Base-by-base conservation (phyloP, 139 green algal species). In the Coelastrella sp. region DNA sequence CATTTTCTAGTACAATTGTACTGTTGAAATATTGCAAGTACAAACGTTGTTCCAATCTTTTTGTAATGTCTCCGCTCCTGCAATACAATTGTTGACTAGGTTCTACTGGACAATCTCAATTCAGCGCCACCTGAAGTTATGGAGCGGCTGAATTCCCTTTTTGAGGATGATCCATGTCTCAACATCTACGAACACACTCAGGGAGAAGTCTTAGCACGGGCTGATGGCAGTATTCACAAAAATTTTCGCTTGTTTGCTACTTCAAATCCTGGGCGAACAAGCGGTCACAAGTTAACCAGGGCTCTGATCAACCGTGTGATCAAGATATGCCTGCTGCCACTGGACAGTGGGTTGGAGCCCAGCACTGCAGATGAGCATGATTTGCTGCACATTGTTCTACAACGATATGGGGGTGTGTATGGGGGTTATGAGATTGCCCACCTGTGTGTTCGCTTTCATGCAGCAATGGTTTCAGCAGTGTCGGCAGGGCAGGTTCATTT, bases 101-200 rank as follows among this genome's bases (percentile, higher is more conserved):
- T 90, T n/a, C 77, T 90, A 17, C 79, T 90, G 15, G 87, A 90
- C 87, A 90, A 90, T 77, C 68, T 90, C 75, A 87, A 90, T 53
- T 77, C 45, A 27, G 87, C 87, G 3, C 77, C 83, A 2, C 75
- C 87, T 34, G 87, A 90, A 80, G 76, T 88, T 21, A 38, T 90
- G 41, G 87, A 90, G 78, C 78, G 87, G 6, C 68, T 90, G 4
- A 87, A 88, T 59, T 87, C 83, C 43, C 77, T 90, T 0, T 81
- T 87, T 62, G 87, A 90, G 63, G 87, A 90, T 45, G 64, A 48
- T 40, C 87, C 87, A 27, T 79, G 38, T 3, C 69, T 90, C 15
- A 69, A 80, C 67, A 35, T 90, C 7, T 88, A 90, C 7, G 87
- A 90, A 68, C 83, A 88, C 48, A 72, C 40, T 30, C 77, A 90